Base-by-base conservation (phyloP, 1,284 basidiomycete species). In the Ustilago sp. region DNA sequence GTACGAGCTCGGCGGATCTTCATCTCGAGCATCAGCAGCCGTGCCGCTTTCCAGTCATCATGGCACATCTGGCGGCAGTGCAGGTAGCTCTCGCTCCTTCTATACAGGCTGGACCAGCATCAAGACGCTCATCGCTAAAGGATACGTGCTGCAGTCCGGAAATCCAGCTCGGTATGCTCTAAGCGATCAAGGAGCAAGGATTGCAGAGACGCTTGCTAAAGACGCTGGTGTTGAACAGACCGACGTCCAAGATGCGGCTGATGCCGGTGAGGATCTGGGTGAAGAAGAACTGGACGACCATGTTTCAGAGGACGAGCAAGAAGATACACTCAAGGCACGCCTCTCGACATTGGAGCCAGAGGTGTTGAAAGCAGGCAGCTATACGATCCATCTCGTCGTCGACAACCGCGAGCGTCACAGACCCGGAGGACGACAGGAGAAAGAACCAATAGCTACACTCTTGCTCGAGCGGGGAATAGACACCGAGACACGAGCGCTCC, bases 311-410 rank as follows among this genome's bases (percentile, higher is more conserved):
- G 69, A 62, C 28, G 74, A 73, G 17, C 54, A 52, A 43, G 66
- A 63, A 38, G 63, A 59, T 12, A 32, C 54, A 2, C 28, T 65
- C 28, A 45, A 60, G 17, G 50, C 52, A 19, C 58, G 61, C 4
- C 52, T 67, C 4, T 52, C 52, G 13, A 57, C 38, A 17, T 65
- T 68, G 8, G 53, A 85, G 32, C 87, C 88, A 23, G 85, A 88
- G 59, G 68, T 86, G 50, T 88, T 88, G 72, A 86, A 86, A 1
- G 80, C 87, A 1, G 88, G 88, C 0, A 86, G 87, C 9, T 90
- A 89, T 80, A 88, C 88, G 13, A 88, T 90, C 50, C 79, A 88
- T 52, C 85, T 90, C 19, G 75, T 90, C 43, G 81, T 90, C 53
- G 90, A 90, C 77, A 87, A 87, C 34, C 87, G 90, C 11, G 90